Evolutionary conservation across 2,329 filamentous ascomycete genomes (phyloP), one percentile per base, ranked within the genome.

Genomic region (Talaromyces sp.): DNA sequence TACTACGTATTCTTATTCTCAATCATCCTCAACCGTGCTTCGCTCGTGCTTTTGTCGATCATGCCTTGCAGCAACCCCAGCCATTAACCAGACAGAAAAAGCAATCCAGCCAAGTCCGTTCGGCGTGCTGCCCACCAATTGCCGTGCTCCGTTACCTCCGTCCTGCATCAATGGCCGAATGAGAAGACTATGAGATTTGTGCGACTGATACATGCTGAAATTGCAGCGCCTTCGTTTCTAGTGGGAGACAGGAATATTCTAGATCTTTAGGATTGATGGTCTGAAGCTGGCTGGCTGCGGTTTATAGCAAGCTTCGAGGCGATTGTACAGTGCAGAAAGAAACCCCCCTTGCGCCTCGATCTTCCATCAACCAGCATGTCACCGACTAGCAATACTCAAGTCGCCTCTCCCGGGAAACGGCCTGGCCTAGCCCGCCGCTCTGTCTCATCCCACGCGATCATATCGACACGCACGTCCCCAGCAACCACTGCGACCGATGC

Each of bases 391-490:
- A 66, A 63, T 45, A 66, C 43, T 57, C 76, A 69, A 68, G 77
- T 72, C 19, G 73, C 76, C 31, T 78, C 77, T 62, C 76, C 77
- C 37, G 74, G 76, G 66, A 78, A 78, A 73, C 76, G 77, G 69
- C 77, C 77, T 62, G 76, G 73, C 62, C 71, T 79, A 67, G 75
- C 71, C 70, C 76, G 76, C 66, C 77, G 77, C 66, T 77, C 76
- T 47, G 74, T 77, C 60, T 79, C 77, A 66, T 79, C 77, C 57
- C 75, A 79, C 70, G 75, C 77, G 61, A 73, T 78, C 39, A 71
- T 77, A 37, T 62, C 64, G 71, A 77, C 75, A 71, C 75, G 75
- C 67, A 67, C 74, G 61, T 68, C 70, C 43, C 69, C 72, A n/a
- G 56, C 63, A 47, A 64, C 39, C 61, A 62, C 49, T 54, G 52